Conservation (phyloP, 75 land plant genomes). For the Selaginella moellendorffii region DNA sequence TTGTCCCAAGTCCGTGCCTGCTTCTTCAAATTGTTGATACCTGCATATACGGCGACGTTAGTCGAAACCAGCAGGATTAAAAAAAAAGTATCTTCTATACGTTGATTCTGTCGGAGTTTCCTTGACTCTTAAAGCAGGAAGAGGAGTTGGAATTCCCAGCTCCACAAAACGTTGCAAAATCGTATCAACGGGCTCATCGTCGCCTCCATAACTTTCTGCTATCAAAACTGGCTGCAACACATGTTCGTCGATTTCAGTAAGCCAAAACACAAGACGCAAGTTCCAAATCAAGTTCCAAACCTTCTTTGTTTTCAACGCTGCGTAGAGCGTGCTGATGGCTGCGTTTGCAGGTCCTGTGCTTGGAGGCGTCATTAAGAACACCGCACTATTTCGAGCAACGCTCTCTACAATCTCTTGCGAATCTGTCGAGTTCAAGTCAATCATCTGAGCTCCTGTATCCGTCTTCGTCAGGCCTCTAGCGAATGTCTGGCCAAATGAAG, state of each 20-base stretch:
- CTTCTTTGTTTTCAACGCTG: slow-evolving; percentile 34
- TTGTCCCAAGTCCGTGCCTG: slow-evolving; percentile 45
- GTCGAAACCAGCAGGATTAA: too few relatives aligned
- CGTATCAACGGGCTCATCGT: slow-evolving; percentile 45
- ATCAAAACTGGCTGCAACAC: slow-evolving; percentile 31
- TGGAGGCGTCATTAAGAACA: slow-evolving; percentile 39
- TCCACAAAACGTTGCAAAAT: slow-evolving; percentile 27
- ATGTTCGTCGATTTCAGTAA: background rate
- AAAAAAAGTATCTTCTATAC: too few relatives aligned
- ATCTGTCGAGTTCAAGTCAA: slow-evolving; percentile 32
- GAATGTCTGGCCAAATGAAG: slow-evolving; percentile 20
- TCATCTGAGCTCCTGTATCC: slow-evolving; percentile 33
- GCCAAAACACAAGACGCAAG: background rate
- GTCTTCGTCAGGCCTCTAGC: slow-evolving; percentile 43
- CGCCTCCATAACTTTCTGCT: slow-evolving; percentile 51
- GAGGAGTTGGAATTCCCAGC: slow-evolving; percentile 21
- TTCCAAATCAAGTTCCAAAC: slow-evolving; percentile 11
- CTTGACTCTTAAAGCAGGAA: slow-evolving; percentile 36
- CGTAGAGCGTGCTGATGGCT: slow-evolving; percentile 27
- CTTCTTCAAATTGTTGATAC: slow-evolving; percentile 40
- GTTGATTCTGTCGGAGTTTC: slow-evolving; percentile 34
- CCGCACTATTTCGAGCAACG: slow-evolving; percentile 28
- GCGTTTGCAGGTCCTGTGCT: slow-evolving; percentile 34
- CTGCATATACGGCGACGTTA: slow-evolving; percentile 22
- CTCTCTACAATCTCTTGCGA: slow-evolving; percentile 34